Percentiles rank a stretch among this genome's conserved stretches.
Evolutionary conservation across 2,329 filamentous ascomycete genomes (phyloP).

Genomic region (Neoscytalidium dimidiatum): DNA sequence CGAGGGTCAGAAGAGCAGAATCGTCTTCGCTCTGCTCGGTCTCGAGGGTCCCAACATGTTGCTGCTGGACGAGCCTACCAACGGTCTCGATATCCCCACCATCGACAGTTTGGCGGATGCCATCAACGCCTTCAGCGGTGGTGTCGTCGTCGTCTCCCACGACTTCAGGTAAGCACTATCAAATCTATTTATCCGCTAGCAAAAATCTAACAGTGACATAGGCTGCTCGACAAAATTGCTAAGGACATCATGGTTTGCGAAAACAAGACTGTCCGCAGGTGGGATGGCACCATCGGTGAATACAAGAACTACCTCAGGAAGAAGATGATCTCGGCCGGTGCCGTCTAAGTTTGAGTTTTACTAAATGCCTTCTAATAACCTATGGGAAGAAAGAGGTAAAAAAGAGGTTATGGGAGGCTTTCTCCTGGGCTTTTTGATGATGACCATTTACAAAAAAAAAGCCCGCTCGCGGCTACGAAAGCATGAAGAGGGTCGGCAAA

Average conservation of each 20-base stretch:
- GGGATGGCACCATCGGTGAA: constrained; percentile 85
- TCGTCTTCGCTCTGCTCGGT: constrained; percentile 93
- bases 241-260: constrained; percentile 99
- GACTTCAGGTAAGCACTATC: constrained; percentile 79
- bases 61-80: constrained; percentile 96
- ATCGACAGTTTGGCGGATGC: constrained; percentile 97
- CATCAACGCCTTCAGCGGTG: constrained; percentile 93
- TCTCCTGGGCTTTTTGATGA: constrained; percentile 2
- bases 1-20: constrained; percentile 96
- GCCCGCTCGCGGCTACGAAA: constrained; percentile 12
- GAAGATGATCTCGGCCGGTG: constrained; percentile 92
- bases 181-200: neutral
- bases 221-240: constrained; percentile 97
- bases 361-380: neutral
- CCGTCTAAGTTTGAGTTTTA: constrained; percentile 63
- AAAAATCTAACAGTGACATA: constrained; percentile 48
- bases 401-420: neutral
- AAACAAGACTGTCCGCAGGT: constrained; percentile 88
- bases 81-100: constrained; percentile 98
- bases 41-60: constrained; percentile 98
- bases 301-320: constrained; percentile 99
- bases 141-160: constrained; percentile 97
- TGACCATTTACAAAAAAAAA: constrained; percentile 5
- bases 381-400: neutral
- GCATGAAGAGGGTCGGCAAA: constrained; percentile 17